Conservation (phyloP, 768 basidiomycete genomes). For the Amanita muscaria region DNA sequence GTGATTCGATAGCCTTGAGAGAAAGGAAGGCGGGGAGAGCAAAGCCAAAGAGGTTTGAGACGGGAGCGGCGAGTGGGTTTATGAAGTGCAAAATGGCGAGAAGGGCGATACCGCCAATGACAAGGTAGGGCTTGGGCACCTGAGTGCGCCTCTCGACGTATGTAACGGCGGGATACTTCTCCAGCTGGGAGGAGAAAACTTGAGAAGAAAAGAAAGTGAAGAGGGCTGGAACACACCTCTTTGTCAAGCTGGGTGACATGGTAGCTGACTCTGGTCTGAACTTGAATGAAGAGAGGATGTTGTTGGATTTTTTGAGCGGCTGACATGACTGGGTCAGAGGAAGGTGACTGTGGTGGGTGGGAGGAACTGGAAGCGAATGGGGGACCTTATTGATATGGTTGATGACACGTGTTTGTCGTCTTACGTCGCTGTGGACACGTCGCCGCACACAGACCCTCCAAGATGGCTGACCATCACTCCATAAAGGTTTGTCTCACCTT, state of each 20-base stretch:
- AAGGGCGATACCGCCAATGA: conserved; percentile 61
- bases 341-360: conserved; percentile 16
- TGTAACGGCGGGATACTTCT: conserved; percentile 81
- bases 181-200: conserved; percentile 37
- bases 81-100: conserved; percentile 70
- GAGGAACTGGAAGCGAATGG: conserved; percentile 14
- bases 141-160: conserved; percentile 84
- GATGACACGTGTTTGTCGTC: conserved; percentile 60
- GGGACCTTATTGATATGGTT: conserved; percentile 35
- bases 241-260: conserved; percentile 91
- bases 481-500: conserved; percentile 35
- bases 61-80: conserved; percentile 86
- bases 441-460: conserved; percentile 14
- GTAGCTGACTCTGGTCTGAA: conserved; percentile 71
- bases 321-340: conserved; percentile 48
- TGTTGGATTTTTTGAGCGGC: conserved; percentile 77
- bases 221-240: conserved; percentile 52
- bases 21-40: conserved; percentile 92
- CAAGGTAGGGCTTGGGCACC: conserved; percentile 87
- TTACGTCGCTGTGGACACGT: conserved; percentile 29
- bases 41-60: conserved; percentile 95
- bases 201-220: conserved; percentile 8
- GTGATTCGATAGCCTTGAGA: conserved; percentile 86
- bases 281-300: conserved; percentile 82
- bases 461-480: conserved; percentile 49